A percentile compares a stretch with the other conserved stretches of the same genome.
phyloP scores from a whole-genome alignment of 257 asterid genomes.

The Salvia splendens region DNA sequence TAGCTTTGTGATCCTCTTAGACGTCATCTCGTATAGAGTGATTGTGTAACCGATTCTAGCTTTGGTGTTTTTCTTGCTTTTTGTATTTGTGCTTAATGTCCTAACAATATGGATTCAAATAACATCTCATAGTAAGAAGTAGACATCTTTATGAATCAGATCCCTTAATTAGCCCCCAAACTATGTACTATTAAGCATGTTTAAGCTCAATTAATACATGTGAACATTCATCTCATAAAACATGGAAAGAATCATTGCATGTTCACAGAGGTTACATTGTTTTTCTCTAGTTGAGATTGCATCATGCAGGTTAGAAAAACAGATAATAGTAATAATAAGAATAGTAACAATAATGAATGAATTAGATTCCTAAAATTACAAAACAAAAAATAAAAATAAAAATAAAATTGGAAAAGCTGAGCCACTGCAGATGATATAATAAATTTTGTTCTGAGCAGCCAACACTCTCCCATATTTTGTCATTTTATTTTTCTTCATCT shows the following conservation, averaged over 20 bases:
- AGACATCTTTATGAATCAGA: no score
- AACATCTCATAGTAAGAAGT: no score
- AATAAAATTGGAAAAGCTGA: slow-evolving; percentile 28
- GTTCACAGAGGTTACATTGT: slow-evolving; percentile 39
- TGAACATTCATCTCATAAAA: slow-evolving; percentile 39
- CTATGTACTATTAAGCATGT: neutral
- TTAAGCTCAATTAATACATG: slow-evolving; percentile 27
- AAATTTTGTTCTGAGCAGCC: slow-evolving; percentile 74
- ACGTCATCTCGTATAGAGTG: no score
- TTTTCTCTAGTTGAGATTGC: slow-evolving; percentile 35
- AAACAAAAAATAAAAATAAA: slow-evolving; percentile 26
- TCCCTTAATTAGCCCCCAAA: neutral
- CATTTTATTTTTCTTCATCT: slow-evolving; percentile 10
- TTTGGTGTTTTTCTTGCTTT: no score
- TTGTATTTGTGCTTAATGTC: no score
- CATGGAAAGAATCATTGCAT: slow-evolving; percentile 43
- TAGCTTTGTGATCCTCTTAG: no score
- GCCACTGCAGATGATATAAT: slow-evolving; percentile 61
- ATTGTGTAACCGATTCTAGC: no score
- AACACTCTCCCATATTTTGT: slow-evolving; percentile 37
- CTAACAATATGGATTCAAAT: no score
- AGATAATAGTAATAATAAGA: slow-evolving; percentile 29
- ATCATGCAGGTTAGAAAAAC: slow-evolving; percentile 54
- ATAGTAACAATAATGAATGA: slow-evolving; percentile 49
- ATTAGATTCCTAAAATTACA: slow-evolving; percentile 52